Base-by-base conservation (phyloP, 495 filamentous ascomycete genomes). In the Aspergillus incahuasiensis region DNA sequence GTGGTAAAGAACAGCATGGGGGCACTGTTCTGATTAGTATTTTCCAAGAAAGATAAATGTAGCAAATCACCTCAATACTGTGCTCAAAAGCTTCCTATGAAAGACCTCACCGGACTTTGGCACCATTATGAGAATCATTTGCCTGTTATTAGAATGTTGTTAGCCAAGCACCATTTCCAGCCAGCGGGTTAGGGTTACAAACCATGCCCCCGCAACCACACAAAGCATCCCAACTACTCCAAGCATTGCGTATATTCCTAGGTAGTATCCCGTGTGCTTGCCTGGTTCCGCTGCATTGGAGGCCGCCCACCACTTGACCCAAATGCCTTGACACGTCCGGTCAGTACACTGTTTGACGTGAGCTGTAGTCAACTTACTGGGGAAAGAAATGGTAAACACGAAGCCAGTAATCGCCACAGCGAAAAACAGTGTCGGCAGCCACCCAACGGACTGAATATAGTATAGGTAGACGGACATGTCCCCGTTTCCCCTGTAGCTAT, bases 381-480 rank as follows among this genome's bases (percentile, higher is more conserved):
- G 73, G 57, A 79, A 79, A 0, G 74, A 73, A 19, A 76, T 73
- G 56, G 67, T 74, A 59, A 81, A 77, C 24, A 75, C 71, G 46
- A 75, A 78, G 11, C 55, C 63, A 5, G 66, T 65, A 52, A 74
- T 77, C 5, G 63, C 63, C 11, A 77, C 55, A 11, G 83, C 58
- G 43, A 82, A 70, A 1, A 73, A 30, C 3, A 79, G 19, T 6
- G 81, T 80, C 0, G 59, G 48, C 3, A 74, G 32, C 74, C 70
- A 66, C 0, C 84, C 83, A 21, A 81, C 75, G 6, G 74, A 75
- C 8, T 66, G 63, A 20, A 84, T 64, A 51, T 87, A 88, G 60
- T 85, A 87, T 0, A 69, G 54, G 60, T 87, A 87, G 39, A 85
- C 73, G 1, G 79, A 64, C 0, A 78, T 56, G 54, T 86, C 82